A percentile compares a stretch with the other conserved stretches of the same genome.
phyloP scores from a whole-genome alignment of 371 early-diverging fungal genomes.

The Mycotypha africana region DNA sequence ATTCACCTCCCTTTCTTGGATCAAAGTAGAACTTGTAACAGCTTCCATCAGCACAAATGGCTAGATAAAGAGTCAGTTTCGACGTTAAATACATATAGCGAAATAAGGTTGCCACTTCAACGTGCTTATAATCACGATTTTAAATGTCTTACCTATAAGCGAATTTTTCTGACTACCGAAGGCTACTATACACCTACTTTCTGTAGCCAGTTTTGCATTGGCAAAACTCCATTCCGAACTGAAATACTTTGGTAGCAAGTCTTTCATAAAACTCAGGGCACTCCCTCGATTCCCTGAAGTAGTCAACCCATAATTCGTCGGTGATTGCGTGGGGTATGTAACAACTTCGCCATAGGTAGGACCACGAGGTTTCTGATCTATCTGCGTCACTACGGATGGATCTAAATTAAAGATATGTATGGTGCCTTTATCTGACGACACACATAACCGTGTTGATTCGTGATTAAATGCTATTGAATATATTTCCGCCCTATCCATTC shows the following conservation, averaged over 20 bases:
- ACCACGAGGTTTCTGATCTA: slow-evolving; percentile 40
- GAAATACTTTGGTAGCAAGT: slow-evolving; percentile 89
- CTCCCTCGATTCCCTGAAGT: slow-evolving; percentile 40
- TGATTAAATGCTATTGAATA: slow-evolving; percentile 82
- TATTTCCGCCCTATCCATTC: slow-evolving; percentile 87
- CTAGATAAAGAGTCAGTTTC: too few relatives aligned
- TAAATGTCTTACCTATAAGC: slow-evolving; percentile 57
- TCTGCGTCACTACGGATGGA: slow-evolving; percentile 34
- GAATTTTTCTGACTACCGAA: slow-evolving; percentile 74
- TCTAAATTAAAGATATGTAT: slow-evolving; percentile 92
- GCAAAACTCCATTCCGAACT: slow-evolving; percentile 94
- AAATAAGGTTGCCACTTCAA: too few relatives aligned
- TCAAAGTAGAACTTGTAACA: slow-evolving; percentile 83
- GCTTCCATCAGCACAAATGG: slow-evolving; percentile 83
- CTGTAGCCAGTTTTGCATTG: slow-evolving; percentile 74
- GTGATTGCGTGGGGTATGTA: slow-evolving; percentile 19
- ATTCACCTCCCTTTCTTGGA: slow-evolving; percentile 73
- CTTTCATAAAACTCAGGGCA: slow-evolving; percentile 84
- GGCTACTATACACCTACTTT: slow-evolving; percentile 74
- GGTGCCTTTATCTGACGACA: slow-evolving; percentile 90
- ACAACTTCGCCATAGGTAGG: slow-evolving; percentile 57
- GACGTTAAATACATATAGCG: too few relatives aligned
- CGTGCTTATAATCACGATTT: too few relatives aligned
- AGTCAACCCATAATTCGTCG: slow-evolving; percentile 32
- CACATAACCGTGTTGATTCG: slow-evolving; percentile 74